phyloP scores from a whole-genome alignment of 176 grass and related monocot species.

The Oryza meridionalis region DNA sequence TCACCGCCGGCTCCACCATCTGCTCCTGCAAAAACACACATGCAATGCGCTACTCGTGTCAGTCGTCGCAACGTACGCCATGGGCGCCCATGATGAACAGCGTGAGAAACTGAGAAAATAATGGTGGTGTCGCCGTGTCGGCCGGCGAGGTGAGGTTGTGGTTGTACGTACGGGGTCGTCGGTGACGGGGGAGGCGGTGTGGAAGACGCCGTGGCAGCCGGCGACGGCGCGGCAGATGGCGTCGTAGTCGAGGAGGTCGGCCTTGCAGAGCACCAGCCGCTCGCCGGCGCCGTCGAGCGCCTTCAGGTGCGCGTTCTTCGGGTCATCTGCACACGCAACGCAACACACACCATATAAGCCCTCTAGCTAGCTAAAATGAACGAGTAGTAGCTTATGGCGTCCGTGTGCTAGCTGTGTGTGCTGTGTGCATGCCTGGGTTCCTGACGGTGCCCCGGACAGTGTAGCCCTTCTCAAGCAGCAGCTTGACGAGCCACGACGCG shows the following conservation, averaged over 20 bases:
- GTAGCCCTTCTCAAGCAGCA: slow-evolving; percentile 84
- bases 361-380: not conserved
- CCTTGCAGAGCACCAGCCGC: slow-evolving; percentile 85
- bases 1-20: slow-evolving; percentile 97
- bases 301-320: slow-evolving; percentile 85
- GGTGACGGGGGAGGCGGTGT: slow-evolving; percentile 93
- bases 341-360: not conserved
- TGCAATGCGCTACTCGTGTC: not conserved
- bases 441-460: slow-evolving; percentile 89
- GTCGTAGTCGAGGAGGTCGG: slow-evolving; percentile 89
- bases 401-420: no score
- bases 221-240: slow-evolving; percentile 68
- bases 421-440: slow-evolving; percentile 72
- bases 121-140: no score
- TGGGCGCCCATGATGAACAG: no score
- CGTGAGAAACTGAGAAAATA: no score
- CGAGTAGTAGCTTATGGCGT: not conserved
- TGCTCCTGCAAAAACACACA: slow-evolving; percentile 58
- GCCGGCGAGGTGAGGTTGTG: no score
- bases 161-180: slow-evolving; percentile 67
- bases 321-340: slow-evolving; percentile 55
- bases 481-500: slow-evolving; percentile 88
- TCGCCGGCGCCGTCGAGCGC: slow-evolving; percentile 76
- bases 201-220: slow-evolving; percentile 92
- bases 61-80: no score